Conservation (phyloP, 331 rosid genomes). For the Telfairia occidentalis region DNA sequence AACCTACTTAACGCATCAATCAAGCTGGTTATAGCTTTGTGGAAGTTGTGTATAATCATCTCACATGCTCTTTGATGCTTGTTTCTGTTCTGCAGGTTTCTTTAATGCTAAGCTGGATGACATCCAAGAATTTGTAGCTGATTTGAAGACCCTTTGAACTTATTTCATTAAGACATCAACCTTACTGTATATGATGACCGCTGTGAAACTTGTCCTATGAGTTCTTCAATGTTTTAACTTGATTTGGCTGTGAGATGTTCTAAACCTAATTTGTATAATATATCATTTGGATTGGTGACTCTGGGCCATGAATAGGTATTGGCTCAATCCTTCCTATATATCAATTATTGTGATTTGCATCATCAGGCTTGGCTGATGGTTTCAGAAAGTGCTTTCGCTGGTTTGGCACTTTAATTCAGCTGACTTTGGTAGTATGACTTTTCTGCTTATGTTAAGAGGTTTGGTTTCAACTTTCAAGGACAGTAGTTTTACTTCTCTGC, state of each 20-base stretch:
- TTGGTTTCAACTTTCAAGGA: background rate
- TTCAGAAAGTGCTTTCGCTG: background rate
- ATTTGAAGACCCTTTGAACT: conserved; percentile 5
- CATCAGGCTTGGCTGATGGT: background rate
- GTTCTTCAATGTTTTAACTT: background rate
- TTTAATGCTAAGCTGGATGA: conserved; percentile 7
- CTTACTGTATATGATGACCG: conserved; percentile 6
- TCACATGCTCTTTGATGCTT: conserved; percentile 2
- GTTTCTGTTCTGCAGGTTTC: conserved; percentile 9
- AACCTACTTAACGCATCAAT: background rate
- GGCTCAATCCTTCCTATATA: background rate
- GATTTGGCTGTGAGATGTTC: background rate
- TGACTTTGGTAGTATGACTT: background rate
- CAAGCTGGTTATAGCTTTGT: background rate
- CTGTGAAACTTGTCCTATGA: background rate
- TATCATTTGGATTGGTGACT: background rate
- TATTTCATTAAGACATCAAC: background rate
- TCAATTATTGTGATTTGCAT: background rate
- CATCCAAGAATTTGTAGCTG: background rate
- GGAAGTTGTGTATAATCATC: background rate
- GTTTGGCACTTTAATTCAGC: background rate
- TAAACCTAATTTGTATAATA: background rate
- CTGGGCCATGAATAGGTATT: background rate
- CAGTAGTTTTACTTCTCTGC: background rate
- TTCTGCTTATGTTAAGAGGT: background rate